These are phyloP conservation scores for Aspergillus sp. DNA, from an alignment of 2,329 filamentous ascomycete species.

Conservation along the genomic window DNA sequence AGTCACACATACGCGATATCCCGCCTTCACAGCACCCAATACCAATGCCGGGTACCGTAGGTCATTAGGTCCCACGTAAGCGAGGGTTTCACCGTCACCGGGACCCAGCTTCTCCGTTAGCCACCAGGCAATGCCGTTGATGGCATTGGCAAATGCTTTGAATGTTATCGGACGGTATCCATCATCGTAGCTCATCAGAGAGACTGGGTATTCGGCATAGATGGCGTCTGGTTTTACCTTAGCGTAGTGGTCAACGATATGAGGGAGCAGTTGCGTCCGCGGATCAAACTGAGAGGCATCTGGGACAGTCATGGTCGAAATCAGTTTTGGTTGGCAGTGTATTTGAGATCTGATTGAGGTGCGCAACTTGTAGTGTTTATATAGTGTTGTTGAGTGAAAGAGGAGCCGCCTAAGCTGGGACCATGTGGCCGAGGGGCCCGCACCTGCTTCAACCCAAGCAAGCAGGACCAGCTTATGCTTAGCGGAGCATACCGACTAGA, in stretches of 20 bases:
- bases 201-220: slow-evolving; percentile 37
- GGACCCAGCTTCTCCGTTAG: slow-evolving; percentile 34
- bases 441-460: no score
- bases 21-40: slow-evolving; percentile 42
- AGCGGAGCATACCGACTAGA: no score
- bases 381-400: no score
- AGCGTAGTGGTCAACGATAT: slow-evolving; percentile 41
- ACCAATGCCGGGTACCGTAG: slow-evolving; percentile 42
- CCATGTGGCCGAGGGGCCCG: no score
- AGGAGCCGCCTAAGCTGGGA: no score
- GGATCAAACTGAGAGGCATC: not conserved
- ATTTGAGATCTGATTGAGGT: no score
- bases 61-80: slow-evolving; percentile 48
- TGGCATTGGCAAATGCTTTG: slow-evolving; percentile 29
- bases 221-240: slow-evolving; percentile 28
- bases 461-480: no score
- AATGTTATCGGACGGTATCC: slow-evolving; percentile 38
- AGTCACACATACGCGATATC: slow-evolving; percentile 28
- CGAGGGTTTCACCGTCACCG: slow-evolving; percentile 34
- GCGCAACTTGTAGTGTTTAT: no score
- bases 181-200: slow-evolving; percentile 28
- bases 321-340: no score
- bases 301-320: not conserved
- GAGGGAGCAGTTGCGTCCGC: slow-evolving; percentile 28
- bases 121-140: slow-evolving; percentile 25